Base-by-base conservation (phyloP, 2,329 filamentous ascomycete genomes). In the Coniochaeta ligniaria region DNA sequence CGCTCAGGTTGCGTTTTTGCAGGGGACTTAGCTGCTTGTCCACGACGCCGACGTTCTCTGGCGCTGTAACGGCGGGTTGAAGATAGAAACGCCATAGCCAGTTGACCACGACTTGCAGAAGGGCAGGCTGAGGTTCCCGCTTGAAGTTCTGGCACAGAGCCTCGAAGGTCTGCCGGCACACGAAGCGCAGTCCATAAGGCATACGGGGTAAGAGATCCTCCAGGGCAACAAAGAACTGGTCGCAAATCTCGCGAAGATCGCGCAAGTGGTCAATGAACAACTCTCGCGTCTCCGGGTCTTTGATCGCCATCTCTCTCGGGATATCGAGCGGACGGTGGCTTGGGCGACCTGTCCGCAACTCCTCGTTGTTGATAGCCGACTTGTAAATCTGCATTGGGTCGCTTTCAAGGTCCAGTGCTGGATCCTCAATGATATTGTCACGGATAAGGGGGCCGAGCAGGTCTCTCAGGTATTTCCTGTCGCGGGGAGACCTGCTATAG, bases 301-400 rank as follows among this genome's bases (percentile, higher is more conserved):
- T 89, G 72, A 99, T 97, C n/a, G 95, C 95, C 66, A 96, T 83
- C 72, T 99, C 95, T 63, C 93, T 86, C 0, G 92, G 89, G 36
- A 99, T 88, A 66, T 97, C 92, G 16, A 91, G 85, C 36, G 87
- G 90, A 63, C 95, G 84, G 57, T 84, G 84, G 72, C 93, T 96
- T 22, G 91, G 86, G 65, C 87, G 86, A 5, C 95, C 95, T 0
- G 95, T 99, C 20, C 92, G 88, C 26, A 99, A 85, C 75, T 99
- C 95, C 74, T 98, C 94, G 68, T 99, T 96, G 77, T 96, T 98
- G 76, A 99, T 96, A 16, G 92, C 88, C 6, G 92, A 95, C 47
- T 91, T 86, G 75, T 99, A 98, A 61, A 99, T 99, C 68, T 98
- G 94, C 80, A 98, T 89, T 0, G 95, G 95, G 70, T 99, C 95